Evolutionary conservation across 345 rosid genomes (phyloP), one percentile per base, ranked within the genome.

Genomic region (Ricinus communis): DNA sequence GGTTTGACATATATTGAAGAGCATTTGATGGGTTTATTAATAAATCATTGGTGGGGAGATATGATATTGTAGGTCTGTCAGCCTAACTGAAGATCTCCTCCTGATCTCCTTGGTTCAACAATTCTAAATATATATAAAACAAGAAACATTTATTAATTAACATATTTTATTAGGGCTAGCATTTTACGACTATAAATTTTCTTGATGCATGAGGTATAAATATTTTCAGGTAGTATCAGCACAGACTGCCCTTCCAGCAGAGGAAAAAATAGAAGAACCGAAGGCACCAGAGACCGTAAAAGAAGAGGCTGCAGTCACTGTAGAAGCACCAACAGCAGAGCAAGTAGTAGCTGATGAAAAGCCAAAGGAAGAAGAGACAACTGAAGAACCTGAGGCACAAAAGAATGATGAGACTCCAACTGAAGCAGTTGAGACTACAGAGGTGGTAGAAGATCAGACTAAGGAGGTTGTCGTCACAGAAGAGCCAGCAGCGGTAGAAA

Each of bases 211-310:
- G 43, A 38, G 43, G 43, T 43, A 43, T 2, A 43, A 43, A 43
- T 43, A 11, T 36, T 9, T 66, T 52, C 78, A 89, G 93, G 86
- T 89, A 76, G 88, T 77, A 43, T 62, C 88, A 62, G 87, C 71
- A 47, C 73, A 76, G 62, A 64, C 76, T 38, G 87, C 87, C 7
- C 54, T 72, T 19, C 33, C 59, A 5, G 88, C 59, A 4, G 88
- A 70, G 79, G 91, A 84, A 74, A 76, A 75, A 73, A 11, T n/a
- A 24, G 82, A 83, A 57, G 82, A 81, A 51, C 36, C 21, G 13
- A 62, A 62, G 66, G 47, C 16, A 18, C 38, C 69, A 7, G 80
- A 69, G 52, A 75, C 66, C 40, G 31, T 77, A n/a, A 63, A 47
- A 59, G 82, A 62, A 69, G 49, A 43, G 76, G 60, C 14, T 15